Conservation (phyloP, 345 rosid genomes). For the Eucalyptus shirleyi region DNA sequence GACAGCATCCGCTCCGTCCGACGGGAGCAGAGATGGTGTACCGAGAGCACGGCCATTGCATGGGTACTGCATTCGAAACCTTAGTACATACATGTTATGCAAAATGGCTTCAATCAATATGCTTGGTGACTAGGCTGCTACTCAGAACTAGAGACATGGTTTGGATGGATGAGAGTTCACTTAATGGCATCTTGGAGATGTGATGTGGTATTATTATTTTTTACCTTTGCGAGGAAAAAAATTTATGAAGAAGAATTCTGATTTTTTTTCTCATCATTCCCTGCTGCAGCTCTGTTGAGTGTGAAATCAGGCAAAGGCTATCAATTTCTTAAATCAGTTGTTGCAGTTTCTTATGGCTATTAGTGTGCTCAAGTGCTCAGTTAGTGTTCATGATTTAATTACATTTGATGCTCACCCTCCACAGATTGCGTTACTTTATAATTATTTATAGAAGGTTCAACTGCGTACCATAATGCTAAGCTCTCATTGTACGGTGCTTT, state of each 20-base stretch:
- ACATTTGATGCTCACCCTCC: background rate
- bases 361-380: background rate
- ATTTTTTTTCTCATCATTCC: background rate
- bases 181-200: background rate
- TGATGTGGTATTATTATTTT: background rate
- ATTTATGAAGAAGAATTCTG: background rate
- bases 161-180: background rate
- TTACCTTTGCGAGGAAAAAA: background rate
- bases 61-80: constrained; percentile 39
- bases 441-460: background rate
- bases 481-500: background rate
- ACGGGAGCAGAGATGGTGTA: constrained; percentile 32
- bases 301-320: background rate
- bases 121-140: background rate
- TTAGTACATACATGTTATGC: background rate
- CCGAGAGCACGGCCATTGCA: constrained; percentile 45
- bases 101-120: background rate
- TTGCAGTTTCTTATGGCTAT: background rate
- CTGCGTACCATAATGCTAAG: background rate
- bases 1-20: constrained; percentile 39
- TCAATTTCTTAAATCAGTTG: background rate
- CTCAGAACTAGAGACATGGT: background rate
- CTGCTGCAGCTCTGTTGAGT: background rate
- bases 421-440: background rate
- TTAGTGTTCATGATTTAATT: background rate